Conservation (phyloP, 2,329 filamentous ascomycete species). For the Arthrinium puccinioides region DNA sequence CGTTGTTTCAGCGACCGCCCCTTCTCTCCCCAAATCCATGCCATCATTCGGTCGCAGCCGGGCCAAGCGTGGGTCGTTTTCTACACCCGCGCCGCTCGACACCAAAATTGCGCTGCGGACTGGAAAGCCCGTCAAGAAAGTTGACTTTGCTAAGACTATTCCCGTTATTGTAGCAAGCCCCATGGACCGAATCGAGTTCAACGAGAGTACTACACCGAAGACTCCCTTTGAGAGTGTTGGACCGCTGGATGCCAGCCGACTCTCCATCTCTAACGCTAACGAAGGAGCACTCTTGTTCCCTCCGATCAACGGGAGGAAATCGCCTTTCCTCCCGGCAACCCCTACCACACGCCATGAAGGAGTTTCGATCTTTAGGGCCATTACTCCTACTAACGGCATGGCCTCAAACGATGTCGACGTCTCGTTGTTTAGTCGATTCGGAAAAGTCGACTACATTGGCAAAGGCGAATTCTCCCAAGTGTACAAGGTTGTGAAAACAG, state of each 20-base stretch:
- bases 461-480: constrained; percentile 92
- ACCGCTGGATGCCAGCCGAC: constrained; percentile 71
- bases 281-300: constrained; percentile 31
- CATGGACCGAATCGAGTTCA: constrained; percentile 46
- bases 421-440: constrained; percentile 67
- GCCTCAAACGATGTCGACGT: constrained; percentile 70
- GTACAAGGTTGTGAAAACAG: constrained; percentile 60
- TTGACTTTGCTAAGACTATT: constrained; percentile 45
- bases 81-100: constrained; percentile 27
- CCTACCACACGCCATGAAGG: constrained; percentile 62
- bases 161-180: constrained; percentile 52
- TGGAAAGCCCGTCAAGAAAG: constrained; percentile 25
- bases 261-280: constrained; percentile 67
- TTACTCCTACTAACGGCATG: constrained; percentile 63
- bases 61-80: constrained; percentile 22
- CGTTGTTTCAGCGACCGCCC: constrained; percentile 23
- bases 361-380: constrained; percentile 51
- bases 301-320: constrained; percentile 19
- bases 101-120: constrained; percentile 13
- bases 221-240: constrained; percentile 72
- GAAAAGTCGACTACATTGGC: constrained; percentile 72
- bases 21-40: constrained; percentile 21
- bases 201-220: constrained; percentile 51
- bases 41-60: constrained; percentile 31
- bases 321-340: constrained; percentile 65